phyloP scores from a whole-genome alignment of 768 basidiomycete genomes.

The Xerocomellus amylosporus region DNA sequence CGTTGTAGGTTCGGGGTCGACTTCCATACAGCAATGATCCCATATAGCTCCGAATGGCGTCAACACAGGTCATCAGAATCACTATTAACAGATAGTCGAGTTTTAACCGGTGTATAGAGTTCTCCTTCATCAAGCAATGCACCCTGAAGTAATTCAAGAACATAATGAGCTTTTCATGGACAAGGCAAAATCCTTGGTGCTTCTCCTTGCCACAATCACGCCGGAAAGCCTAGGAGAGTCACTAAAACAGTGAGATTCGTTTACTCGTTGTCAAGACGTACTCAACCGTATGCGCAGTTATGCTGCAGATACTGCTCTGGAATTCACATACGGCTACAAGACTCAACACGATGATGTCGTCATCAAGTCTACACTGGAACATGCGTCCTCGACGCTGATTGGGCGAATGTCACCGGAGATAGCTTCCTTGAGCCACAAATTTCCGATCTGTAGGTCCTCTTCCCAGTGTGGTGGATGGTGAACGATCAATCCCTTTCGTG shows the following conservation, averaged over 20 bases:
- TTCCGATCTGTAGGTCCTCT: not conserved
- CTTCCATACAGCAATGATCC: constrained; percentile 6
- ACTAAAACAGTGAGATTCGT: not conserved
- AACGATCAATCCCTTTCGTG: not conserved
- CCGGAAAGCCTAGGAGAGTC: not conserved
- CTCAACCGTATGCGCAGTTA: not conserved
- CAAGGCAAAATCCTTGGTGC: not conserved
- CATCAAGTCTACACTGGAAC: not conserved
- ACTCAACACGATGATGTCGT: not conserved
- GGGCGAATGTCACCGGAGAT: not conserved
- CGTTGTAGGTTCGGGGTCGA: not conserved
- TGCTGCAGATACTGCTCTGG: not conserved
- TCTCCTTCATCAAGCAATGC: constrained; percentile 3
- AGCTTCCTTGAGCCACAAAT: not conserved
- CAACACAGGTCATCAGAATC: not conserved
- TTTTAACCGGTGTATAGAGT: not conserved
- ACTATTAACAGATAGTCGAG: not conserved
- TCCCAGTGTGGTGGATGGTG: not conserved
- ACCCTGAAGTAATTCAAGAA: not conserved
- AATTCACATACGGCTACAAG: constrained; percentile 3
- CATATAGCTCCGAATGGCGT: constrained; percentile 1
- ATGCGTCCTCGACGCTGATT: not conserved
- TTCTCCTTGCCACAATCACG: not conserved
- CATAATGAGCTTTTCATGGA: not conserved
- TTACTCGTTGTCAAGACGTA: not conserved